phyloP scores from a whole-genome alignment of 148 eudicot species.

The Vaccinium macrocarpon region DNA sequence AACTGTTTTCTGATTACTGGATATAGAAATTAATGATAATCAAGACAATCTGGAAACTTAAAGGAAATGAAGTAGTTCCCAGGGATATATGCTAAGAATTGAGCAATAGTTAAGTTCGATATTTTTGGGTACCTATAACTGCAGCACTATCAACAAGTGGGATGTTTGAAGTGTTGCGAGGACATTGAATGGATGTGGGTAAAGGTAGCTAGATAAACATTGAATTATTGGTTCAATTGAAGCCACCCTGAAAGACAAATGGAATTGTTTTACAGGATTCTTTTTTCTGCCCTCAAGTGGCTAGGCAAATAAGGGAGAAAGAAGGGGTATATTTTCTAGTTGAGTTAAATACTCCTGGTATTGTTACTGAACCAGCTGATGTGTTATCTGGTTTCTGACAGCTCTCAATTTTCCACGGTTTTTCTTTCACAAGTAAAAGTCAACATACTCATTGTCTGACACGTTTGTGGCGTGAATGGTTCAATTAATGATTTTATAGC shows the following conservation, averaged over 20 bases:
- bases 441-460: background rate
- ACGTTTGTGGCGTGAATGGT: background rate
- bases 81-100: background rate
- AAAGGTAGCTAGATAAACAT: background rate
- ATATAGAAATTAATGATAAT: background rate
- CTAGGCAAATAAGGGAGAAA: background rate
- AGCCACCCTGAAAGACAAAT: background rate
- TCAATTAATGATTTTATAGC: background rate
- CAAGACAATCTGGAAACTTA: background rate
- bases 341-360: background rate
- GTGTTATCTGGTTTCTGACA: background rate
- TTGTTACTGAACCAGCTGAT: no score
- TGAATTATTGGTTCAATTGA: background rate
- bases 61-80: background rate
- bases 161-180: background rate
- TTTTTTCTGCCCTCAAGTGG: background rate
- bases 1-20: background rate
- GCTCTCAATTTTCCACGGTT: background rate
- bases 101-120: background rate
- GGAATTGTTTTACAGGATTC: background rate
- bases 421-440: background rate
- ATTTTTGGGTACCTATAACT: background rate
- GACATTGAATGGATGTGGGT: background rate
- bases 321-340: background rate
- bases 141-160: background rate